Conservation (phyloP, 306 rosid genomes). For the Castanospermum australe region DNA sequence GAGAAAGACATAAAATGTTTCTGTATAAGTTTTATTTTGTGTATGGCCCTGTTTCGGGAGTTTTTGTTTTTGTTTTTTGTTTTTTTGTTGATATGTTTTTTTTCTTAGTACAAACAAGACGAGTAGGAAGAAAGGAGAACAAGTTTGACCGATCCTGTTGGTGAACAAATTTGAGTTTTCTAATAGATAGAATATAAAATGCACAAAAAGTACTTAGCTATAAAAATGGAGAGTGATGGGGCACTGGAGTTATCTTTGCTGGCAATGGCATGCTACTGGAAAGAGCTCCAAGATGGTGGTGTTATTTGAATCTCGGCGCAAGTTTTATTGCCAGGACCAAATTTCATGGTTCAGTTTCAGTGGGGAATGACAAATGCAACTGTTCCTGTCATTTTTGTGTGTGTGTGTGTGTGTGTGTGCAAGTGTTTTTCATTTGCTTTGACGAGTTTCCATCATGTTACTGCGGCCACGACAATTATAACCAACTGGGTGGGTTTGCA, state of each 20-base stretch:
- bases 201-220: too few species aligned
- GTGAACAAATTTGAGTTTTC: not conserved
- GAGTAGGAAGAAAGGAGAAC: too few species aligned
- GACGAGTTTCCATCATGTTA: conserved; percentile 17
- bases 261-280: not conserved
- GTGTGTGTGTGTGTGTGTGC: too few species aligned
- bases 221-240: not conserved
- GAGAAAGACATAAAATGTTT: not conserved
- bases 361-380: not conserved
- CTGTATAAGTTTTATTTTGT: not conserved
- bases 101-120: too few species aligned
- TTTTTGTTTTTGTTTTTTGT: not conserved
- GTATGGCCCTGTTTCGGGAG: not conserved
- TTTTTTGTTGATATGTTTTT: too few species aligned
- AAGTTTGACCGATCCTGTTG: too few species aligned
- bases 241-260: not conserved
- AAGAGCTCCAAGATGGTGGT: not conserved
- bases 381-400: not conserved
- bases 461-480: conserved; percentile 27
- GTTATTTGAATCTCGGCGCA: not conserved
- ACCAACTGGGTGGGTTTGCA: not conserved
- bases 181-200: not conserved
- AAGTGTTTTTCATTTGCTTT: conserved; percentile 8
- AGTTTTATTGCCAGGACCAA: not conserved
- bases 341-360: not conserved